These are phyloP conservation scores for Rosa chinensis DNA, from an alignment of 306 rosid genomes.

Conservation along the genomic window DNA sequence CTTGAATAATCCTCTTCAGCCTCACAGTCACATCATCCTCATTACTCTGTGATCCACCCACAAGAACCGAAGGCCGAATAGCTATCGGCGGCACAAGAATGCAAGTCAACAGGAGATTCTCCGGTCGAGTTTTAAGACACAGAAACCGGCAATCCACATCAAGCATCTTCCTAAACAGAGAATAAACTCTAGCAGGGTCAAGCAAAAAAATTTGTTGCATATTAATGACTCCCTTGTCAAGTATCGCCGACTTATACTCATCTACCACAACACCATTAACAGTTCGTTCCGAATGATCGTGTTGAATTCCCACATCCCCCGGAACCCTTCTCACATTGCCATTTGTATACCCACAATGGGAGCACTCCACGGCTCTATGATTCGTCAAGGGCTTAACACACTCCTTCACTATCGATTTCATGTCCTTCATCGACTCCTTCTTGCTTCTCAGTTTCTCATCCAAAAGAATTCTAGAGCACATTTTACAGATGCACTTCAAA, in stretches of 20 bases:
- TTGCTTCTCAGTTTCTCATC: constrained; percentile 59
- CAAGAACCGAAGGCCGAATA: constrained; percentile 86
- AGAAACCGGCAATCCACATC: constrained; percentile 86
- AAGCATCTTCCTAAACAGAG: constrained; percentile 62
- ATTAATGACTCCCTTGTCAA: constrained; percentile 36
- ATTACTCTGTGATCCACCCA: constrained; percentile 76
- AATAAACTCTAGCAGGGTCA: constrained; percentile 52
- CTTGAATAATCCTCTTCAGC: constrained; percentile 61
- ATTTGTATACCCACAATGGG: constrained; percentile 61
- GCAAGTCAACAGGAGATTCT: constrained; percentile 59
- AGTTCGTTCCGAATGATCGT: background rate
- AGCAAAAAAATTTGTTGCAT: constrained; percentile 37
- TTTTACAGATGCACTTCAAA: constrained; percentile 91
- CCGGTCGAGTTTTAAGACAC: constrained; percentile 70
- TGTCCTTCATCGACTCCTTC: constrained; percentile 40
- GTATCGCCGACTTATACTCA: constrained; percentile 55
- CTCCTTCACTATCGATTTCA: constrained; percentile 34
- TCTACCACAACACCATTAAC: constrained; percentile 46
- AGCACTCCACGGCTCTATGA: constrained; percentile 52
- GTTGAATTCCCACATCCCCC: background rate
- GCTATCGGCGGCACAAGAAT: constrained; percentile 79
- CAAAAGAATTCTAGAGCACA: constrained; percentile 77
- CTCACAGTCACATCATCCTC: constrained; percentile 90
- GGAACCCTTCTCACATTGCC: constrained; percentile 37
- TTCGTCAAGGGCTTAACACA: constrained; percentile 26